A percentile compares a stretch with the other conserved stretches of the same genome.
Conservation (phyloP, 2,329 filamentous ascomycete genomes). For the Hortaea werneckii region DNA sequence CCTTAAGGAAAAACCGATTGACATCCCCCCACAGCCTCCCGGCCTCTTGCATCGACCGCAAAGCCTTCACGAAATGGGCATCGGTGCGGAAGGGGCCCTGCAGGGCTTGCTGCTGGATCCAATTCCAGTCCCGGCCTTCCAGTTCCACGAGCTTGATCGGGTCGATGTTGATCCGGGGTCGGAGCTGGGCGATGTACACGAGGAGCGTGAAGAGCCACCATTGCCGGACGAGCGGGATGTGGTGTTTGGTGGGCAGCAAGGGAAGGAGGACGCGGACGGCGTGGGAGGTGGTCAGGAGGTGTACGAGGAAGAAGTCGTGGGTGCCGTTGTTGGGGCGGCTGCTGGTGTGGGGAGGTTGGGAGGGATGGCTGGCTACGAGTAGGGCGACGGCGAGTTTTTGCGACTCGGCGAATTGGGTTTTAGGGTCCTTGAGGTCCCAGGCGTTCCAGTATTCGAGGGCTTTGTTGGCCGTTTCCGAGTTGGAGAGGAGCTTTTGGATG, state of each 20-base stretch:
- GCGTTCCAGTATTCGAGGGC: conserved; percentile 86
- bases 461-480: conserved; percentile 59
- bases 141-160: conserved; percentile 50
- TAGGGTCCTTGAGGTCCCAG: conserved; percentile 62
- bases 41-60: conserved; percentile 63
- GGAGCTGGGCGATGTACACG: conserved; percentile 64
- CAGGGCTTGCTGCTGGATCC: conserved; percentile 62
- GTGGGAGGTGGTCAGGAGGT: conserved; percentile 76
- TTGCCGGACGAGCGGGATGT: conserved; percentile 63
- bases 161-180: conserved; percentile 62
- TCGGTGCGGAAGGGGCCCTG: conserved; percentile 59
- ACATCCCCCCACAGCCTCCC: conserved; percentile 65
- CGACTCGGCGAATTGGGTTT: conserved; percentile 64
- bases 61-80: conserved; percentile 77
- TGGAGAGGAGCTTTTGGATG: conserved; percentile 55
- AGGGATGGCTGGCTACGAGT: conserved; percentile 46
- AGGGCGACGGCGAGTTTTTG: conserved; percentile 50
- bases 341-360: conserved; percentile 28
- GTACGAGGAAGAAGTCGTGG: conserved; percentile 77
- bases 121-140: conserved; percentile 63
- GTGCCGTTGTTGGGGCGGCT: conserved; percentile 12
- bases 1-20: conserved; percentile 53
- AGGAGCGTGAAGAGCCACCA: conserved; percentile 82
- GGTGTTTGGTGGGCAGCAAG: conserved; percentile 60
- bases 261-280: conserved; percentile 80